These are phyloP conservation scores for Mycena citricolor DNA, from an alignment of 1,284 basidiomycete species.

Conservation along the genomic window DNA sequence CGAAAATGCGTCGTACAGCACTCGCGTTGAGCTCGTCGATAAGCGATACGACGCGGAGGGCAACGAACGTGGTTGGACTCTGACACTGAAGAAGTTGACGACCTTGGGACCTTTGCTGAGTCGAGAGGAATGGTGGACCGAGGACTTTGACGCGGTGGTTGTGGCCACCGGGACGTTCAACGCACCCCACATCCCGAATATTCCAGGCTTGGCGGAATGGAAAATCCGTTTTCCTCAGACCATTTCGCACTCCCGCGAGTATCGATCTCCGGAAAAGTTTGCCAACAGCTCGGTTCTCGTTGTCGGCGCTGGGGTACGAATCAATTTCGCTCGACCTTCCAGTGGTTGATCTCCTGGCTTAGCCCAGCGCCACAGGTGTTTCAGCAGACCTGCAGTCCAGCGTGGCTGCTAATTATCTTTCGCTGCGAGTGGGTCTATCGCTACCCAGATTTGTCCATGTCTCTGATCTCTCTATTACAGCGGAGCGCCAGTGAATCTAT, in stretches of 20 bases:
- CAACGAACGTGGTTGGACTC: slow-evolving; percentile 38
- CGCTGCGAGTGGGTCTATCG: slow-evolving; percentile 8
- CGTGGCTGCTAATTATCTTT: slow-evolving; percentile 17
- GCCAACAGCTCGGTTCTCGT: slow-evolving; percentile 14
- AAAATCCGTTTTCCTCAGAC: slow-evolving; percentile 8
- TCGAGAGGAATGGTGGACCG: slow-evolving; percentile 3
- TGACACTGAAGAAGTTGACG: slow-evolving; percentile 36
- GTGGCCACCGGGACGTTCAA: slow-evolving; percentile 22
- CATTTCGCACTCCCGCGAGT: slow-evolving; percentile 18
- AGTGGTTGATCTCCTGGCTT: too few species aligned
- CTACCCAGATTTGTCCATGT: not conserved
- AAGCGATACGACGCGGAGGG: slow-evolving; percentile 35
- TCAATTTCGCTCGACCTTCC: too few species aligned
- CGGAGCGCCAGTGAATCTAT: not conserved
- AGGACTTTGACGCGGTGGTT: slow-evolving; percentile 22
- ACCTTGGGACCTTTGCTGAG: slow-evolving; percentile 19
- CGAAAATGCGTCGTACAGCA: slow-evolving; percentile 43
- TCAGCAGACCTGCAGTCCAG: slow-evolving; percentile 12
- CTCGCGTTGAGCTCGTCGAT: slow-evolving; percentile 46
- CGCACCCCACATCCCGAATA: slow-evolving; percentile 16
- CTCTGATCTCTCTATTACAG: not conserved
- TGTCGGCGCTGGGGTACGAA: slow-evolving; percentile 17
- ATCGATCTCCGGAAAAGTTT: slow-evolving; percentile 15
- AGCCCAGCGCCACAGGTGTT: slow-evolving; percentile 19
- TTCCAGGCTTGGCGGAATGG: slow-evolving; percentile 19